Evolutionary conservation across 768 basidiomycete species (phyloP), one percentile per base, ranked within the genome.

Genomic region (Auriscalpium vulgare): DNA sequence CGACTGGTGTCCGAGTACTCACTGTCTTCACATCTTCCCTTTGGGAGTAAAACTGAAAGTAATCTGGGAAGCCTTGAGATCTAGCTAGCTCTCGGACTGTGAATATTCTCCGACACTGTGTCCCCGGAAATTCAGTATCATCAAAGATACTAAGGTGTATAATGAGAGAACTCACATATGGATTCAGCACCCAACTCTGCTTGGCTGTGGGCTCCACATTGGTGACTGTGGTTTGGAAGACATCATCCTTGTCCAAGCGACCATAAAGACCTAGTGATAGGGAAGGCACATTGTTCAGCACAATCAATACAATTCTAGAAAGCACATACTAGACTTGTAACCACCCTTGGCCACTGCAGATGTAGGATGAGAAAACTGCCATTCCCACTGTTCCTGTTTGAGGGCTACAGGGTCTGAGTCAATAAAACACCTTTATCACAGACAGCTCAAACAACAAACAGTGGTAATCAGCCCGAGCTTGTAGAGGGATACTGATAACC

Each of bases 201-300:
- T 90, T 91, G 4, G 87, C 89, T 1, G 81, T 88, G 0, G 88
- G 88, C 51, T 84, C 82, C 43, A 91, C 76, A 56, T 91, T 90
- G 0, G 87, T 88, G 13, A 89, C 84, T 0, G 84, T 90, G 0
- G 89, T 90, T 43, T 78, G 79, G 63, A 91, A 91, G 63, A 76
- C 81, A 8, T 64, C 63, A 19, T 79, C 65, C 51, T 69, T 67
- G 57, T 84, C 78, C 13, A 90, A 71, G 8, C 89, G 79, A 7
- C 82, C 84, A 58, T 81, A 80, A 74, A 84, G 53, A 62, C 74
- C 70, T 82, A 50, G 13, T 8, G 17, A 74, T 71, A 8, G 10
- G 44, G 4, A 45, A 58, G 40, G 50, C 46, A 56, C 21, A 6
- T 48, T 2, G 19, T n/a, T 52, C 9, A 40, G 17, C 3, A 34